Evolutionary conservation across 345 rosid genomes (phyloP), one percentile per base, ranked within the genome.

Genomic region (Gossypium longicalyx): DNA sequence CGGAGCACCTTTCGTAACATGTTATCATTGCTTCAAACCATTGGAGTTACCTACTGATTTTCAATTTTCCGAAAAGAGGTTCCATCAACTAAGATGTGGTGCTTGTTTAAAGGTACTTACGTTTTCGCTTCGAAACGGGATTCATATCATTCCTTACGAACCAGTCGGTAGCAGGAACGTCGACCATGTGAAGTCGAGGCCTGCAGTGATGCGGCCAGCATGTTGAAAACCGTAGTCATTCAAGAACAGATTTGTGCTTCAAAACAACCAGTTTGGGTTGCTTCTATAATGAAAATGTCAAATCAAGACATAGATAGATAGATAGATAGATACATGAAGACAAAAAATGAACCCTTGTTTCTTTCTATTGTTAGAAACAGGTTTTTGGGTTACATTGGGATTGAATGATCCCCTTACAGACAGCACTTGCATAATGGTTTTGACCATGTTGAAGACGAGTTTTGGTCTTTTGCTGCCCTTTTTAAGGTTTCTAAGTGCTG

Each of bases 341-440:
- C 7, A 34, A 5, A 5, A 34, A 34, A 34, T 34, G 41, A 34
- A 34, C 41, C 7, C 41, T 34, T 6, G 7, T 34, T 34, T 34
- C 7, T 5, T 34, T 1, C 7, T 34, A 34, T 34, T 34, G 41
- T 34, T 34, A 34, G 41, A 34, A 34, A 34, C 41, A 34, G 1
- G 38, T 34, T 34, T 34, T 34, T 4, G 38, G 38, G 6, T 34
- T 34, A 34, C 97, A 76, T 90, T 86, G 79, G 86, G 86, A 84
- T 92, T 94, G 82, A 92, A 92, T 58, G 93, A 92, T 58, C 97
- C 97, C 78, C 93, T 81, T 66, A 90, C 89, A 75, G 97, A 92
- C 61, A 92, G 81, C 71, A 89, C 95, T 71, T 87, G 91, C 75
- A 83, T 87, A 70, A 92, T 83, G 76, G 82, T 87, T 38, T 34